Evolutionary conservation across 1,284 basidiomycete species (phyloP).

Genomic region (Sporisorium scitamineum): DNA sequence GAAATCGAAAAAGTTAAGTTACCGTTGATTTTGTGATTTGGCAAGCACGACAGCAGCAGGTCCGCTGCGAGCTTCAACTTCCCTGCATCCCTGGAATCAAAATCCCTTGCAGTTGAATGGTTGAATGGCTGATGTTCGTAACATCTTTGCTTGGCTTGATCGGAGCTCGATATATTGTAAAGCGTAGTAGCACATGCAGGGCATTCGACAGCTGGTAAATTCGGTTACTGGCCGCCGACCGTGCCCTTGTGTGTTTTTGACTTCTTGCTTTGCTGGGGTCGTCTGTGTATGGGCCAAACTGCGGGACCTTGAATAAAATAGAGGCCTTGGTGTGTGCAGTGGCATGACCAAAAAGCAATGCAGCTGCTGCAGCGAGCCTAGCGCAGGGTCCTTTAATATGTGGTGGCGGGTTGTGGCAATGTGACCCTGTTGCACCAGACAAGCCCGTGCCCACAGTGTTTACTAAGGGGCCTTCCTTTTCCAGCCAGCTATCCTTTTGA

Average conservation of each 20-base stretch:
- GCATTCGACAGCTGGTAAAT: not conserved
- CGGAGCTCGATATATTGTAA: not conserved
- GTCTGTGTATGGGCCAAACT: too few relatives aligned
- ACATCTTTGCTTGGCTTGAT: not conserved
- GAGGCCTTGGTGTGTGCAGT: not conserved
- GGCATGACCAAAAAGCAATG: too few relatives aligned
- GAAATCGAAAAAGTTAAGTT: too few relatives aligned
- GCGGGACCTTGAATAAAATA: not conserved
- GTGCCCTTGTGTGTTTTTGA: too few relatives aligned
- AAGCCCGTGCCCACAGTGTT: not conserved
- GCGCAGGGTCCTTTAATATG: not conserved
- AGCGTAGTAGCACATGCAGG: too few relatives aligned
- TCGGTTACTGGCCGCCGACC: conserved; percentile 2
- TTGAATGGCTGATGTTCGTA: not conserved
- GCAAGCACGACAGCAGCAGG: not conserved
- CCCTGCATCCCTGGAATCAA: too few relatives aligned
- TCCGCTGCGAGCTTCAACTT: not conserved
- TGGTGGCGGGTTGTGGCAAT: too few relatives aligned
- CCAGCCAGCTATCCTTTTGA: not conserved
- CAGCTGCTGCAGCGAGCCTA: not conserved
- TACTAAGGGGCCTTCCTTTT: not conserved
- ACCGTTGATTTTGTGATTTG: not conserved
- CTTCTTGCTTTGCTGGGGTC: not conserved
- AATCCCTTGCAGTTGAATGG: too few relatives aligned
- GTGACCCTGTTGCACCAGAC: too few relatives aligned